Evolutionary conservation across 2,329 filamentous ascomycete species (phyloP).

Genomic region (Cadophora luteo-olivacea): DNA sequence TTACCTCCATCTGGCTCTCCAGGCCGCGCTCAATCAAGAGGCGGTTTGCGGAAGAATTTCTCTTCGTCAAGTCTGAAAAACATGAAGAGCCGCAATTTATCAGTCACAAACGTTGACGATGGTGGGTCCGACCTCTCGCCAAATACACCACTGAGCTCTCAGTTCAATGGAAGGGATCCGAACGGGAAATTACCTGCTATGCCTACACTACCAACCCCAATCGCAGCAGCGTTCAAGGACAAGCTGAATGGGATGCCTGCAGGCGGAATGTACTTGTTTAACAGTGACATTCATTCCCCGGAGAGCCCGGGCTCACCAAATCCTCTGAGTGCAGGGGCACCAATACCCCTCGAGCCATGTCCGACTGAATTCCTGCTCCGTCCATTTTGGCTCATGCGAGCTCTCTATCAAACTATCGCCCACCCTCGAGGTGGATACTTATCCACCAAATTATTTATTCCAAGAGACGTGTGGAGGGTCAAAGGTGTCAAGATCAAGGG

Average conservation of each 20-base stretch:
- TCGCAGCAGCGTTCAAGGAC: constrained; percentile 66
- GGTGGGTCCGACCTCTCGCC: constrained; percentile 71
- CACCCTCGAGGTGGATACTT: constrained; percentile 93
- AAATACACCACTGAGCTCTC: constrained; percentile 72
- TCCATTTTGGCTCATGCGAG: constrained; percentile 97
- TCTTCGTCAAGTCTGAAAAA: constrained; percentile 75
- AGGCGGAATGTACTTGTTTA: constrained; percentile 81
- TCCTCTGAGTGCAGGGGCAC: constrained; percentile 66
- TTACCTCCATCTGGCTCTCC: constrained; percentile 60
- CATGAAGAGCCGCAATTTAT: constrained; percentile 77
- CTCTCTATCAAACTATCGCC: constrained; percentile 87
- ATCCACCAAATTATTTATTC: constrained; percentile 89
- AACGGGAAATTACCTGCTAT: constrained; percentile 58
- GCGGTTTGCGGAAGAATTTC: constrained; percentile 67
- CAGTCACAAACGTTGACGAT: constrained; percentile 66
- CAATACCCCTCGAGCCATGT: constrained; percentile 86
- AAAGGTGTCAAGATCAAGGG: constrained; percentile 92
- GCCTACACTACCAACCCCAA: constrained; percentile 72
- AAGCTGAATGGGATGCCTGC: constrained; percentile 61
- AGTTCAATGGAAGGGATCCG: constrained; percentile 50
- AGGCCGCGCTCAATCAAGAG: constrained; percentile 51
- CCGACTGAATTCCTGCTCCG: constrained; percentile 88
- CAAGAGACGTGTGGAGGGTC: constrained; percentile 91
- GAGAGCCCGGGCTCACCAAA: constrained; percentile 70
- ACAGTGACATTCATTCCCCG: constrained; percentile 78